Base-by-base conservation (phyloP, 2,329 filamentous ascomycete genomes). In the Xylariomycetidae sp. region DNA sequence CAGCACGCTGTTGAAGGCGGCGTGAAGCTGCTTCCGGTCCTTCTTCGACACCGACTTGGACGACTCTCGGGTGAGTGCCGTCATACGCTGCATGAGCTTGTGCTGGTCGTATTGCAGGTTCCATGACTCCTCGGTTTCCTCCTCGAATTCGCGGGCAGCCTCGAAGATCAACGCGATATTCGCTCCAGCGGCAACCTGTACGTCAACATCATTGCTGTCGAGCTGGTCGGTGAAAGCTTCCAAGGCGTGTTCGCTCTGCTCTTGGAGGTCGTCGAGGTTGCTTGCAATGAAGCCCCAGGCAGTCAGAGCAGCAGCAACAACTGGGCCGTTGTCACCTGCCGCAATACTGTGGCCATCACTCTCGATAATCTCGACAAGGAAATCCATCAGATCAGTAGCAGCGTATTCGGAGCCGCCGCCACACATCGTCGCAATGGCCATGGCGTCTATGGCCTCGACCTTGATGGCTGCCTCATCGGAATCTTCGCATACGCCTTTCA, bases 161-260 rank as follows among this genome's bases (percentile, higher is more conserved):
- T 95, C 88, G 49, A 85, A 90, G 9, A 94, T 67, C 8, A 93
- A 67, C 1, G 87, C 87, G 38, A 94, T 88, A 55, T 85, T 85
- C 51, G 82, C 76, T 4, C 82, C 86, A 0, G 86, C 82, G 4
- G 82, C 77, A 28, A 86, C 77, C 50, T 92, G 85, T 1, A 94
- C 84, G 7, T 73, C 66, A 1, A 78, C 65, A 38, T 87, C 79
- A 19, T 70, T 70, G 54, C 83, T 87, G 39, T 89, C 79, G 13
- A 95, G 79, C 58, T 94, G 88, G 29, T 94, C 87, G 25, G 85
- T 79, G 47, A 95, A 87, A 2, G 82, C 79, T 33, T 92, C 83
- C 48, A 92, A 74, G 12, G 85, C 82, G 18, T 76, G 63, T 43
- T 86, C 79, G 19, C 82, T 85, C 39, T 79, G 70, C 12, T 74